Conservation (phyloP, 345 rosid genomes). For the Aquilaria sinensis region DNA sequence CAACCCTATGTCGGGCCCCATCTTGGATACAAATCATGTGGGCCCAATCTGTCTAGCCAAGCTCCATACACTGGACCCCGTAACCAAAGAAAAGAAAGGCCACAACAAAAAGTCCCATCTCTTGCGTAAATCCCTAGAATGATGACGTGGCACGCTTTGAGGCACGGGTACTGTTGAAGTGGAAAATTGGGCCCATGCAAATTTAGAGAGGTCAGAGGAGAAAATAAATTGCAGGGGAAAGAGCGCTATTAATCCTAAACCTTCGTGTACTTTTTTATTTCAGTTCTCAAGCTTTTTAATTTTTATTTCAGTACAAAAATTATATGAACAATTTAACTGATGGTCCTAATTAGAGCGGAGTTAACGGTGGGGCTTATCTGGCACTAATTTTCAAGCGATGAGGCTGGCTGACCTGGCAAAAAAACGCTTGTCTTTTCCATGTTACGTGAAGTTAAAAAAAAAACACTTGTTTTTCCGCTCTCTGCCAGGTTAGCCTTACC, state of each 20-base stretch:
- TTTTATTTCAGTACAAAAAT: not conserved
- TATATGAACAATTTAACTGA: too few species aligned
- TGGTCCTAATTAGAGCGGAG: too few species aligned
- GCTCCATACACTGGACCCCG: conserved; percentile 5
- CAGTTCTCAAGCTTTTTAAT: not conserved
- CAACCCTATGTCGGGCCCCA: conserved; percentile 41
- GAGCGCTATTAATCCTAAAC: too few species aligned
- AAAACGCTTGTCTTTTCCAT: too few species aligned
- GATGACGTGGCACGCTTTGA: conserved; percentile 35
- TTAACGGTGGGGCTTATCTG: too few species aligned
- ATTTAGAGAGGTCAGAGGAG: conserved; percentile 1
- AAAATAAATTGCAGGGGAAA: too few species aligned
- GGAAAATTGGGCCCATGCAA: conserved; percentile 41
- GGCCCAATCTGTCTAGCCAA: conserved; percentile 38
- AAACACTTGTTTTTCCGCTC: too few species aligned
- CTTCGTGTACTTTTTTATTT: conserved; percentile 8
- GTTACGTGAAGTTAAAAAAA: too few species aligned
- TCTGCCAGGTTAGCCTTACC: too few species aligned
- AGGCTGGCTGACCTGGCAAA: too few species aligned
- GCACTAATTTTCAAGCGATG: too few species aligned
- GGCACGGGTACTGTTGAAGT: conserved; percentile 44
- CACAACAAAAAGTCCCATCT: not conserved
- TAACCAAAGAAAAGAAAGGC: not conserved
- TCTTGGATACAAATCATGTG: conserved; percentile 31
- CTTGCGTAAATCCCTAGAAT: conserved; percentile 37